Base-by-base conservation (phyloP, 2,329 filamentous ascomycete genomes). In the Colletotrichum sp. region DNA sequence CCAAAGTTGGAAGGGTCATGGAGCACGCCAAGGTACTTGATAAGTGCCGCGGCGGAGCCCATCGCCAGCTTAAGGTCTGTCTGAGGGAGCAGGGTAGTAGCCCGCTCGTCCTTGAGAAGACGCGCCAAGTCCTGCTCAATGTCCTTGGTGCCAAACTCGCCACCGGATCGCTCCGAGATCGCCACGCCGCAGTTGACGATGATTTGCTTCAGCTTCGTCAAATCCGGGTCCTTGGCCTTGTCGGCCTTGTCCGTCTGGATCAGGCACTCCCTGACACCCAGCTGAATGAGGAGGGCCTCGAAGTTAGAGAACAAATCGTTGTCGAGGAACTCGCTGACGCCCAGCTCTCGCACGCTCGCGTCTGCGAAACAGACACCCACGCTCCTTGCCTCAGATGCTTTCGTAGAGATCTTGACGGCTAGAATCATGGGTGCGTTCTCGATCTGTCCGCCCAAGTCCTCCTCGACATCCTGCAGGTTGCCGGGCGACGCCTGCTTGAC, bases 301-400 rank as follows among this genome's bases (percentile, higher is more conserved):
- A 99, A 98, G 84, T 99, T 99, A 68, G 96, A 99, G 87, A 98
- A 99, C 12, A 98, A 89, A 82, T 99, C 97, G 82, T 99, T 99
- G 88, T 99, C 97, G n/a, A 98, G 91, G 79, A 99, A 99, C 83
- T 99, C 98, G 88, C 95, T 98, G 70, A 99, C 96, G 10, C 97
- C 97, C 4, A 99, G 90, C 87, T 99, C 97, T 67, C 97, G 91
- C 30, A 99, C 96, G 79, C 95, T 98, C 1, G 98, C 97, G 87
- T 99, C 97, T 9, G 97, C 98, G 82, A 99, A 99, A 85, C 97
- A 99, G 7, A 99, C 96, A 10, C 97, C 97, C 1, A 99, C 94
- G 78, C 91, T 95, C 61, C 97, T 91, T 7, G 94, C 95, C 83
- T 99, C 96, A 0, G 91, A 91, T 2, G 95, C 95, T 82, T 94